Percentiles rank a stretch among this genome's conserved stretches.
Conservation (phyloP, 176 grass and related monocot genomes). For the Luzula sylvatica region DNA sequence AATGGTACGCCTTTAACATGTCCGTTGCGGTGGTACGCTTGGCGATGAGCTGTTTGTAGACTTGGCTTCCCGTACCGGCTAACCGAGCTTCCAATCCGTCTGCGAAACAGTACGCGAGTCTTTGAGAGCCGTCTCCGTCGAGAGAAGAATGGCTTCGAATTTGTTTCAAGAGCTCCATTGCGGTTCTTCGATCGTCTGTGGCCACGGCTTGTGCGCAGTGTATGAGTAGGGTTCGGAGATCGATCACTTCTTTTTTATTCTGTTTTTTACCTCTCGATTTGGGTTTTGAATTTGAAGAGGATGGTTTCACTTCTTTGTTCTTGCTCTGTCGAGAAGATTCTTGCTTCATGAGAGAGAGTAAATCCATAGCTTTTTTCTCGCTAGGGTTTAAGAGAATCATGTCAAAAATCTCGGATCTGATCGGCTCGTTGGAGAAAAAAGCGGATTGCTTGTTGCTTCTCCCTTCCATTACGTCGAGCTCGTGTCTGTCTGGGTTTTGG, state of each 20-base stretch:
- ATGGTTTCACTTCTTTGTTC: slow-evolving; percentile 31
- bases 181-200: slow-evolving; percentile 72
- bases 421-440: slow-evolving; percentile 57
- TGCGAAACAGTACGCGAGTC: slow-evolving; percentile 81
- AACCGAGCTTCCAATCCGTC: slow-evolving; percentile 87
- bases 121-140: slow-evolving; percentile 65
- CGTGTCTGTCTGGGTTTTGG: slow-evolving; percentile 43
- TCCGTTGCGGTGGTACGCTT: slow-evolving; percentile 78
- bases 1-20: slow-evolving; percentile 93
- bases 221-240: slow-evolving; percentile 79
- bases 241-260: slow-evolving; percentile 80
- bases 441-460: slow-evolving; percentile 72
- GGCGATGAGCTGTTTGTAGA: slow-evolving; percentile 68
- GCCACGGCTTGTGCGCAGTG: slow-evolving; percentile 94
- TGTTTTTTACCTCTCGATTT: slow-evolving; percentile 60
- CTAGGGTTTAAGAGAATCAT: slow-evolving; percentile 50
- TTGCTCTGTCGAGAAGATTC: slow-evolving; percentile 51
- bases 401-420: slow-evolving; percentile 78
- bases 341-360: slow-evolving; percentile 56
- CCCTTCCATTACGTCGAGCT: slow-evolving; percentile 75
- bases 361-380: slow-evolving; percentile 54
- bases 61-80: slow-evolving; percentile 86
- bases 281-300: too few relatives aligned
- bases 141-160: slow-evolving; percentile 72
- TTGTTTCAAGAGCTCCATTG: slow-evolving; percentile 75